Base-by-base conservation (phyloP, 2,329 filamentous ascomycete genomes). In the Dryadomyces sulphureus region DNA sequence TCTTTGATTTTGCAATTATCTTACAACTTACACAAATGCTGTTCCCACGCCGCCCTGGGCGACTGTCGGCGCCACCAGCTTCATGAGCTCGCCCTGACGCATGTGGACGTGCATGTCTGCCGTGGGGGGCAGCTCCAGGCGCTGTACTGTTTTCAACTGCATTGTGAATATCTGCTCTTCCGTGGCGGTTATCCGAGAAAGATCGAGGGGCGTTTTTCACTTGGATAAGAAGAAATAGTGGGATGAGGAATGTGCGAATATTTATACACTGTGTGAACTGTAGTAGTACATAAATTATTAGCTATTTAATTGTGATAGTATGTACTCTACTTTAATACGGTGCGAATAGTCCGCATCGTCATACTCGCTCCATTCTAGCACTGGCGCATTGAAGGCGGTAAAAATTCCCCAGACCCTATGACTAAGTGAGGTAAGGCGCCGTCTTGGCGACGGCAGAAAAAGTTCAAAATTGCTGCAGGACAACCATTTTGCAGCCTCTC, bases 61-160 rank as follows among this genome's bases (percentile, higher is more conserved):
- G 42, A 74, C 60, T 17, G 66, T 34, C 19, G 70, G 69, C 39
- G 64, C 65, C 20, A 74, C 71, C 30, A 69, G 56, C 49, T 77
- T 66, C 71, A 81, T 78, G 68, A 79, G 73, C 48, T 72, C 66
- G 19, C 73, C 81, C 60, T 85, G 76, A 25, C 81, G 75, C 54
- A 86, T 66, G 61, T 86, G 81, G 55, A 85, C 81, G 55, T 81
- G 77, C 63, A 82, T 76, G 61, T 84, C 79, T 45, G 79, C 79
- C 50, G 77, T 67, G 20, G 79, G 70, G 43, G 77, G 76, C 55
- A 84, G 68, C 64, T 77, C 70, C 38, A 59, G 56, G 30, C 50
- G 56, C 49, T 60, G 36, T 5, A 47, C 34, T 4, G 47, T 55
- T 45, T 56, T 53, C 39, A 62, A 55, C 46, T 55, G 49, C 59